phyloP scores from a whole-genome alignment of 2,329 filamentous ascomycete genomes.

The Scedosporium dehoogii region DNA sequence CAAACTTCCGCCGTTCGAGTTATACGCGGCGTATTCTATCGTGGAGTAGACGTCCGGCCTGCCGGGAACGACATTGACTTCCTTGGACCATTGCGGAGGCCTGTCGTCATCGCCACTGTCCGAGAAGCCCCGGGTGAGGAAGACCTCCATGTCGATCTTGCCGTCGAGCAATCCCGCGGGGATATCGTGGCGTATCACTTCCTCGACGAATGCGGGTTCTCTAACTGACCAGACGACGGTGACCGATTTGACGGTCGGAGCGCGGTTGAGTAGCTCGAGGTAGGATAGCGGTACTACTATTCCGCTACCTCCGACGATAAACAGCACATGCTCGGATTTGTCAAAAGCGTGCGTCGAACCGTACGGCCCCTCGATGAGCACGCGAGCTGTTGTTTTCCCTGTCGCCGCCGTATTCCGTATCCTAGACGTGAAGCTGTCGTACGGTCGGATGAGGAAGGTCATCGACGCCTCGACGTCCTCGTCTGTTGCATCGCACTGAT shows the following conservation, averaged over 20 bases:
- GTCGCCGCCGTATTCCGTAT: constrained; percentile 21
- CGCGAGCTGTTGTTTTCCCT: constrained; percentile 16
- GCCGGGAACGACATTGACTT: constrained; percentile 14
- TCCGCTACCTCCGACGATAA: constrained; percentile 35
- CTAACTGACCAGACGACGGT: constrained; percentile 33
- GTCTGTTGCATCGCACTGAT: neutral
- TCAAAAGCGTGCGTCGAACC: constrained; percentile 28
- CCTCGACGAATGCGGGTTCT: constrained; percentile 25
- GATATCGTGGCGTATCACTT: constrained; percentile 24
- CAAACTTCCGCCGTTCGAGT: constrained; percentile 16
- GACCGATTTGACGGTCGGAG: constrained; percentile 14
- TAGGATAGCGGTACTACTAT: constrained; percentile 32
- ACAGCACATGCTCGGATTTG: constrained; percentile 27
- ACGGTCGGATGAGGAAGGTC: constrained; percentile 35
- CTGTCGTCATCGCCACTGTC: neutral
- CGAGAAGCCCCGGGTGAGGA: constrained; percentile 19
- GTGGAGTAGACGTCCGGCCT: constrained; percentile 24
- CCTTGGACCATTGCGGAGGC: constrained; percentile 8
- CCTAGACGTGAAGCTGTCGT: constrained; percentile 31
- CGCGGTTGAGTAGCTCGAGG: constrained; percentile 16
- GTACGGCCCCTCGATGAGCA: constrained; percentile 36
- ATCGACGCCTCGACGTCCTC: constrained; percentile 15
- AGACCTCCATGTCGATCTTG: constrained; percentile 25
- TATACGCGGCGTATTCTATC: constrained; percentile 17
- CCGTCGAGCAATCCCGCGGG: constrained; percentile 16